phyloP scores from a whole-genome alignment of 2,329 filamentous ascomycete species.

The Exophiala sp. region DNA sequence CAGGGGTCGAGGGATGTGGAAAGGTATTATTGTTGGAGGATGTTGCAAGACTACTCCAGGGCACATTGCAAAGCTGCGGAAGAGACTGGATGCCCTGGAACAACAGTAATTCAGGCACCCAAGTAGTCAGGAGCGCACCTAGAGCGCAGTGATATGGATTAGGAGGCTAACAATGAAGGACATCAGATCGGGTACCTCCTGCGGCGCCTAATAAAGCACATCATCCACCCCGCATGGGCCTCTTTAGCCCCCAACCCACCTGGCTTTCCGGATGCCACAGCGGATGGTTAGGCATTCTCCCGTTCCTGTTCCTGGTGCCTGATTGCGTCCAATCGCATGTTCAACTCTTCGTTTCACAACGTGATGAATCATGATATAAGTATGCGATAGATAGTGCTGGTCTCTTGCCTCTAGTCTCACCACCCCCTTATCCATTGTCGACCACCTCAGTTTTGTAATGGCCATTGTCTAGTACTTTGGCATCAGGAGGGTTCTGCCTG shows the following conservation, averaged over 20 bases:
- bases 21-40: conserved; percentile 39
- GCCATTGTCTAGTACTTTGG: background rate
- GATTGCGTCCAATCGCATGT: background rate
- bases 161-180: too few species aligned
- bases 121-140: background rate
- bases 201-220: too few species aligned
- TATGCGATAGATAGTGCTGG: too few species aligned
- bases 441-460: background rate
- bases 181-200: too few species aligned
- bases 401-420: conserved; percentile 1
- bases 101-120: background rate
- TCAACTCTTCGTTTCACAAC: conserved; percentile 3
- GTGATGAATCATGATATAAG: conserved; percentile 1
- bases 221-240: too few species aligned
- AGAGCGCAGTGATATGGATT: too few species aligned
- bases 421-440: conserved; percentile 1
- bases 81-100: conserved; percentile 7
- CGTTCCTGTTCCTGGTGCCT: background rate
- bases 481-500: conserved; percentile 1
- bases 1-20: conserved; percentile 19
- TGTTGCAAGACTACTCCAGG: conserved; percentile 43
- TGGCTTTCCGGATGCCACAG: background rate
- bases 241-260: background rate
- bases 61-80: conserved; percentile 33
- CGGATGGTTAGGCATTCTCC: background rate